Percentiles rank a stretch among this genome's conserved stretches.
Evolutionary conservation across 1,284 basidiomycete species (phyloP).

Genomic region (Ceraceosorus guamensis): DNA sequence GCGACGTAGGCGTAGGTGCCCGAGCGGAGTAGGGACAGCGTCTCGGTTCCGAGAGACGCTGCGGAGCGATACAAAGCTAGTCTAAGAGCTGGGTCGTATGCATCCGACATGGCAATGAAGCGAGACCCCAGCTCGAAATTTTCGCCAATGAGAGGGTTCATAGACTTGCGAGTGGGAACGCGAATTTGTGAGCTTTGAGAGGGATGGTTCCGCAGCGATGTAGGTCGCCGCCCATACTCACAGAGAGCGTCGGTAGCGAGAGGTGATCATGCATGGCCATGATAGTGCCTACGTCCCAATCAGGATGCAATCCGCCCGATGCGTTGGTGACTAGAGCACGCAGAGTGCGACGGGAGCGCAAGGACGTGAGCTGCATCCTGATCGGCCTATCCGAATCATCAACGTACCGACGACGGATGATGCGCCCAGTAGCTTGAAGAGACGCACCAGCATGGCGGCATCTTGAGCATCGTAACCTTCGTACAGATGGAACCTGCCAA

Average conservation of each 20-base stretch:
- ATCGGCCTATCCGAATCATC: too few species aligned
- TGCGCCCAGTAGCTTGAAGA: constrained; percentile 65
- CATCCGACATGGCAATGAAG: constrained; percentile 70
- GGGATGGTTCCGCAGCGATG: too few species aligned
- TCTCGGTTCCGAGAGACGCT: constrained; percentile 53
- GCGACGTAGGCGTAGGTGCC: constrained; percentile 78
- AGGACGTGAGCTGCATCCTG: neutral
- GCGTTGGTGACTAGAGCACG: constrained; percentile 65
- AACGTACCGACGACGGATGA: constrained; percentile 56
- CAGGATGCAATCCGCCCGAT: constrained; percentile 66
- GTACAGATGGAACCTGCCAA: constrained; percentile 74
- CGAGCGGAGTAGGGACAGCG: constrained; percentile 1
- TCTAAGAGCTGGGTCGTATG: constrained; percentile 65
- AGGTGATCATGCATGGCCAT: constrained; percentile 74
- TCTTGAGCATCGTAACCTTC: constrained; percentile 62
- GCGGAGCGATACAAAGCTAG: constrained; percentile 64
- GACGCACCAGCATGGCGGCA: constrained; percentile 64
- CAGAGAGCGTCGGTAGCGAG: constrained; percentile 62
- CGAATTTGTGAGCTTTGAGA: neutral
- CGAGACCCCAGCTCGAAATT: constrained; percentile 51
- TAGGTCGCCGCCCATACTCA: too few species aligned
- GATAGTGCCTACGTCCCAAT: constrained; percentile 70
- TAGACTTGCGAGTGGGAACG: constrained; percentile 50
- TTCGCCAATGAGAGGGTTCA: constrained; percentile 62
- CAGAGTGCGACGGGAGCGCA: neutral